Conservation (phyloP, 768 basidiomycete genomes). For the Psilocybe subaeruginosa region DNA sequence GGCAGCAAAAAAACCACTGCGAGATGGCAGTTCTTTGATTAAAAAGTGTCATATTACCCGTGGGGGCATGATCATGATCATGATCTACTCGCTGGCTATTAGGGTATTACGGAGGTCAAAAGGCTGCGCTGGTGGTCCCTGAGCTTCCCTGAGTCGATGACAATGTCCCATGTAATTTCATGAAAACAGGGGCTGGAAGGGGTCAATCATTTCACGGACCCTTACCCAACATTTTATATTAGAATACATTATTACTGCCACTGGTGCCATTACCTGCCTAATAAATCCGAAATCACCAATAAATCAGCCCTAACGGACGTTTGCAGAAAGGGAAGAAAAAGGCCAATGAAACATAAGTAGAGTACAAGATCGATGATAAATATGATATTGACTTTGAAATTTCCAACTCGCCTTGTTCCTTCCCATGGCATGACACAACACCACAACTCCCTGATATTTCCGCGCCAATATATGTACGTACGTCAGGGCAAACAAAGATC, state of each 20-base stretch:
- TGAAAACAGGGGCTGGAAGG: too few species aligned
- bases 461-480: not conserved
- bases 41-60: not conserved
- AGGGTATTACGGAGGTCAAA: too few species aligned
- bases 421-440: too few species aligned
- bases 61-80: not conserved
- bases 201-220: not conserved
- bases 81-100: not conserved
- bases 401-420: too few species aligned
- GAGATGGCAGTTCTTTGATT: not conserved
- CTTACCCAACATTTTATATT: not conserved
- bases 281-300: not conserved
- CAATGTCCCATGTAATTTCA: too few species aligned
- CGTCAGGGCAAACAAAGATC: not conserved
- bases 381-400: too few species aligned
- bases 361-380: not conserved
- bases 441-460: not conserved
- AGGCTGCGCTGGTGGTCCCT: too few species aligned
- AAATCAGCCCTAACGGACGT: not conserved
- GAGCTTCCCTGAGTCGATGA: too few species aligned
- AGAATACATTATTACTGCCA: too few species aligned
- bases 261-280: not conserved
- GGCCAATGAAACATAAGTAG: not conserved
- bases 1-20: not conserved
- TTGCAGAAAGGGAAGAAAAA: not conserved